Percentiles rank a stretch among this genome's conserved stretches.
phyloP scores from a whole-genome alignment of 163 green algal species.

The Picocystis sp. region DNA sequence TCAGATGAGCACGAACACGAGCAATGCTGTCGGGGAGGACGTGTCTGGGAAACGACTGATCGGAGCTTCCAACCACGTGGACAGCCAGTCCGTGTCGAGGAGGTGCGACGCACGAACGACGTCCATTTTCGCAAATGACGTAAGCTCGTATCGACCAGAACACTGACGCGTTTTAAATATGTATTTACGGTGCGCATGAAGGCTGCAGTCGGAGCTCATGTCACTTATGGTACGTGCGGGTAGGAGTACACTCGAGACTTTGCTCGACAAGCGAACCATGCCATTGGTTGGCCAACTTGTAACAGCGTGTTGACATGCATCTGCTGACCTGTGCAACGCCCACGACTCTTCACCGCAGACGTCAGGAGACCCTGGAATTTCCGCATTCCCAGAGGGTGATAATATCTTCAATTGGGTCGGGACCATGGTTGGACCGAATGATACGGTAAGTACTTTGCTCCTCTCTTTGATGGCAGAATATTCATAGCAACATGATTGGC shows the following conservation, averaged over 20 bases:
- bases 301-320: not conserved
- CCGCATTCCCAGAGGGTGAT: slow-evolving; percentile 57
- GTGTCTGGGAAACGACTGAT: no score
- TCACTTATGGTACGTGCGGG: slow-evolving; percentile 12
- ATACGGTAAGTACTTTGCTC: slow-evolving; percentile 18
- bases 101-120: slow-evolving; percentile 5
- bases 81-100: slow-evolving; percentile 17
- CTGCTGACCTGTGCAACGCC: not conserved
- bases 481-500: not conserved
- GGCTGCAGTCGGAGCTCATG: slow-evolving; percentile 25
- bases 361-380: slow-evolving; percentile 36
- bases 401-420: slow-evolving; percentile 60
- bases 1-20: no score
- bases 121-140: no score
- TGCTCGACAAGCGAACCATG: not conserved
- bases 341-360: slow-evolving; percentile 6
- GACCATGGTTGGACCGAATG: slow-evolving; percentile 43
- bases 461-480: not conserved
- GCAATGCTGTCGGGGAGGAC: no score
- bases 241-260: not conserved
- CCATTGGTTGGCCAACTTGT: no score
- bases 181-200: not conserved
- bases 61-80: not conserved
- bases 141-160: no score
- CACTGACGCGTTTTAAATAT: not conserved